Evolutionary conservation across 371 early-diverging fungal species (phyloP), one percentile per base, ranked within the genome.

Genomic region (Cokeromyces recurvatus): DNA sequence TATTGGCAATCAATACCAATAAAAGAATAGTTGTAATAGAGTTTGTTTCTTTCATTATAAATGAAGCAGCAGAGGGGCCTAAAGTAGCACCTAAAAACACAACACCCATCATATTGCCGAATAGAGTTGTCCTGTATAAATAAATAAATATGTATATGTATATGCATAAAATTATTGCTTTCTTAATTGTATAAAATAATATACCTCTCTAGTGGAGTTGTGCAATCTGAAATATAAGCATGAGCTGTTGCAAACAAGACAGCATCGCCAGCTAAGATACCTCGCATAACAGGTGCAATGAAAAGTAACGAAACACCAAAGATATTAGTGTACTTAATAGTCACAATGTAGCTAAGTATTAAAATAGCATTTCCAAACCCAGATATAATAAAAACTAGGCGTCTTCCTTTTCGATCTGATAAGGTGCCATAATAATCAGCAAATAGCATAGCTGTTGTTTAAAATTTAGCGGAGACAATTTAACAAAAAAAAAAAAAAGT

Each of bases 141-240:
- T n/a, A n/a, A n/a, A n/a, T n/a, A n/a, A n/a, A n/a, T n/a, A n/a
- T n/a, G n/a, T n/a, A n/a, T n/a, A n/a, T n/a, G n/a, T n/a, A n/a
- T n/a, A n/a, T n/a, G n/a, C n/a, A n/a, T n/a, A n/a, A n/a, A n/a
- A n/a, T n/a, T n/a, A n/a, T n/a, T n/a, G n/a, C n/a, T n/a, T n/a
- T n/a, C n/a, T n/a, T n/a, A n/a, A n/a, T n/a, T n/a, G n/a, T n/a
- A n/a, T n/a, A n/a, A 68, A 60, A 36, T 4, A 32, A 34, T 43
- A 19, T 49, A 65, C 71, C 72, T 65, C 22, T 29, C 25, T 15
- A 32, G 31, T 19, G 54, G 38, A 4, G 53, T 39, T 17, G 72
- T 75, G 21, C 66, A 69, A 52, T 75, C 76, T 8, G 72, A 53
- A 16, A 75, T 59, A 36, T 75, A 75, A 0, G 68, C 66, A 12